phyloP scores from a whole-genome alignment of 768 basidiomycete species.

The Lactarius pseudohatsudake region DNA sequence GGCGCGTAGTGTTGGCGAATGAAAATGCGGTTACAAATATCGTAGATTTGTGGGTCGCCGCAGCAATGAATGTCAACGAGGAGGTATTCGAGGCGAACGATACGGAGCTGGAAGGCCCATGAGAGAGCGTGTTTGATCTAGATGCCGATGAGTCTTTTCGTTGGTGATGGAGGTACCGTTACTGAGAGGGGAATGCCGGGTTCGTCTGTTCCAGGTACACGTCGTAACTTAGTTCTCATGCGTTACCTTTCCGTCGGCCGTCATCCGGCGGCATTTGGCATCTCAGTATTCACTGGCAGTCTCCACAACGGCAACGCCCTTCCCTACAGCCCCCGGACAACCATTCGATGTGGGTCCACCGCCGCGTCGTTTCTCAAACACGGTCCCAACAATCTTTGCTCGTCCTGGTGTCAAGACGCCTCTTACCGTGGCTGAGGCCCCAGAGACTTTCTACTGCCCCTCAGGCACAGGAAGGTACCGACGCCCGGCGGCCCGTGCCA shows the following conservation, averaged over 20 bases:
- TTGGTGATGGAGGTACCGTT: constrained; percentile 4
- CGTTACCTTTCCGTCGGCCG: constrained; percentile 23
- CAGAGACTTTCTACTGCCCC: constrained; percentile 52
- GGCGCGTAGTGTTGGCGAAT: constrained; percentile 87
- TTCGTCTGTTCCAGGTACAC: constrained; percentile 21
- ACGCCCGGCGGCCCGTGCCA: constrained; percentile 35
- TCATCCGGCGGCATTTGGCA: constrained; percentile 26
- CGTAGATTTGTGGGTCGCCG: constrained; percentile 95
- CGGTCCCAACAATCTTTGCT: constrained; percentile 56
- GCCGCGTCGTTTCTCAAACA: constrained; percentile 53
- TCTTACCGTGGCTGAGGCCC: constrained; percentile 71
- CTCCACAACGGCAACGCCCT: constrained; percentile 19
- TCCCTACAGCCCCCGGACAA: constrained; percentile 19
- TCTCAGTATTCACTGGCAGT: constrained; percentile 1
- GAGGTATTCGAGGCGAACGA: constrained; percentile 61
- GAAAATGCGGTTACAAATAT: constrained; percentile 94
- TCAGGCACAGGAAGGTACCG: constrained; percentile 39
- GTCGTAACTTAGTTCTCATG: constrained; percentile 6
- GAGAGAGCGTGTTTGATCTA: constrained; percentile 34
- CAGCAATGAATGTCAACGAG: constrained; percentile 94
- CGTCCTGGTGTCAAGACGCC: constrained; percentile 83
- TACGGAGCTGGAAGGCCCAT: constrained; percentile 39
- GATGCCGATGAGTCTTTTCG: constrained; percentile 29
- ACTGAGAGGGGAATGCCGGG: constrained; percentile 14
- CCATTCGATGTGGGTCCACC: constrained; percentile 40